Conservation (phyloP, 2,329 filamentous ascomycete species). For the Neonectria punicea region DNA sequence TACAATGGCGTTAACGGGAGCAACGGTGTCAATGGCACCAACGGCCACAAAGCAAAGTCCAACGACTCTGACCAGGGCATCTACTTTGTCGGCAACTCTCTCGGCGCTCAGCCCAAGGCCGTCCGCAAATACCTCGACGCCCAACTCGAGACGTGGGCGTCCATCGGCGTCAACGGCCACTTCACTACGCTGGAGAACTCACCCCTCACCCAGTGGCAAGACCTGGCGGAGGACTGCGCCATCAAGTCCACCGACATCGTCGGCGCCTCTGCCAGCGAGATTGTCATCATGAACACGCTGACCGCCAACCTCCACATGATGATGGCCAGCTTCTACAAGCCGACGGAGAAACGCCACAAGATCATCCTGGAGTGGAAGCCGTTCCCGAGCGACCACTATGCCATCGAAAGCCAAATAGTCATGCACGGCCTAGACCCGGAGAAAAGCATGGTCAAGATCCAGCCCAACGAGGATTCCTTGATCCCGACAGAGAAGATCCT, state of each 20-base stretch:
- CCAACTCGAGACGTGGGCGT: slow-evolving; percentile 86
- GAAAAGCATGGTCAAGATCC: slow-evolving; percentile 78
- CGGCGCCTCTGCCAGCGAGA: slow-evolving; percentile 76
- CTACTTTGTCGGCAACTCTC: slow-evolving; percentile 91
- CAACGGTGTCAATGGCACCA: slow-evolving; percentile 35
- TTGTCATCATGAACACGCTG: slow-evolving; percentile 89
- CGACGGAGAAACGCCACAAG: slow-evolving; percentile 73
- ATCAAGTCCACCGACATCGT: slow-evolving; percentile 77
- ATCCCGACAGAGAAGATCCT: slow-evolving; percentile 79
- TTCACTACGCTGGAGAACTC: slow-evolving; percentile 77
- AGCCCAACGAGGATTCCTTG: slow-evolving; percentile 68
- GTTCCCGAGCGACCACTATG: slow-evolving; percentile 90
- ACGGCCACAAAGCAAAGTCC: slow-evolving; percentile 33
- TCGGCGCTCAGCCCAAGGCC: slow-evolving; percentile 82
- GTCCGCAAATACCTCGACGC: slow-evolving; percentile 73
- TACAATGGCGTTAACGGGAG: slow-evolving; percentile 32
- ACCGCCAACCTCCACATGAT: slow-evolving; percentile 84
- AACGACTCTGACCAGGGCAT: slow-evolving; percentile 59
- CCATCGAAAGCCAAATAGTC: slow-evolving; percentile 81
- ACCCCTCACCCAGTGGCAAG: slow-evolving; percentile 76
- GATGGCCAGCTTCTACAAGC: slow-evolving; percentile 86
- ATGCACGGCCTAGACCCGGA: slow-evolving; percentile 75
- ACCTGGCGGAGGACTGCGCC: slow-evolving; percentile 81
- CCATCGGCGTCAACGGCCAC: slow-evolving; percentile 86
- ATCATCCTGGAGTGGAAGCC: slow-evolving; percentile 91